phyloP scores from a whole-genome alignment of 1,139 yeast species.

The Geotrichum candidum region DNA sequence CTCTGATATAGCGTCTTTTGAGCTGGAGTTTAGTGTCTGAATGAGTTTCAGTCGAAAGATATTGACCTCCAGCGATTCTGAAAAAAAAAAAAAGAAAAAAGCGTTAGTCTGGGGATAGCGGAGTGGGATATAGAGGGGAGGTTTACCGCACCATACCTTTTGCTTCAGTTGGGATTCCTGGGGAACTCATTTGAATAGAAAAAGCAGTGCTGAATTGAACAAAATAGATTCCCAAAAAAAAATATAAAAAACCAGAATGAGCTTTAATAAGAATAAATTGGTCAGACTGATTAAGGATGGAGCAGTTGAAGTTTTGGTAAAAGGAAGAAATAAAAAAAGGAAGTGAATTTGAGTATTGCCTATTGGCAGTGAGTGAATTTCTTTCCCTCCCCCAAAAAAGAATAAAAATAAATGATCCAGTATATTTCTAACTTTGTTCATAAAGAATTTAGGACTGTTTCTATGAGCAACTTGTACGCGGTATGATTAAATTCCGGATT shows the following conservation, averaged over 20 bases:
- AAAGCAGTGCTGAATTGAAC: background rate
- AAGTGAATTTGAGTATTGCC: background rate
- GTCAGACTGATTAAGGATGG: background rate
- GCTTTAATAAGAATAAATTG: background rate
- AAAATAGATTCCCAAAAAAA: background rate
- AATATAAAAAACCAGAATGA: background rate
- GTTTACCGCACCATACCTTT: background rate
- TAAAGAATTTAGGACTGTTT: background rate
- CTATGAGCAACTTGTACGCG: background rate
- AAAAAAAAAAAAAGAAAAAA: background rate
- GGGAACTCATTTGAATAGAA: background rate
- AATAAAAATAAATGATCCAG: no score
- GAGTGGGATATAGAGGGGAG: background rate
- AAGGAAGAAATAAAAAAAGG: background rate
- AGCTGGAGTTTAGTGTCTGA: constrained; percentile 34
- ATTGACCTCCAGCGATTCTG: constrained; percentile 7
- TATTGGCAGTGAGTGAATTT: background rate
- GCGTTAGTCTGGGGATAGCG: background rate
- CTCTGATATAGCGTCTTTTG: constrained; percentile 28
- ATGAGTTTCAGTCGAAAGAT: constrained; percentile 33
- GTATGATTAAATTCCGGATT: background rate
- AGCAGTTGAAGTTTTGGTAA: no score
- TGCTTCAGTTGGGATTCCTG: background rate
- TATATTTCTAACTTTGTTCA: background rate
- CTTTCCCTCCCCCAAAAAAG: no score